Percentiles rank a stretch among this genome's conserved stretches.
These are phyloP conservation scores for Candida methanosorbosa DNA, from an alignment of 805 yeast species.

Conservation along the genomic window DNA sequence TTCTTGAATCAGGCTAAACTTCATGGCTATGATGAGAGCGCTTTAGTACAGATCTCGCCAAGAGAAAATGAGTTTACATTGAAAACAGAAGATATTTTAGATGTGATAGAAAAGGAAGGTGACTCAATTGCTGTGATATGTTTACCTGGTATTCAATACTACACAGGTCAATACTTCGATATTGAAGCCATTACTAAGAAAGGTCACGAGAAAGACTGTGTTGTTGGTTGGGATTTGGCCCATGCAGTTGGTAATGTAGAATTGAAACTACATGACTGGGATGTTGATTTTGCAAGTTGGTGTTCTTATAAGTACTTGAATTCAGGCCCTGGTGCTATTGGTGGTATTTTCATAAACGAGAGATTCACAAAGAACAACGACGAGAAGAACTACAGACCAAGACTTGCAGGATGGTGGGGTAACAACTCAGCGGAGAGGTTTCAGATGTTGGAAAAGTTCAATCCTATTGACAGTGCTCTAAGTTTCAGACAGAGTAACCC, in stretches of 20 bases:
- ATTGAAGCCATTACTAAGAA: constrained; percentile 58
- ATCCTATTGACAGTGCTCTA: constrained; percentile 77
- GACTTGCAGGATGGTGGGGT: constrained; percentile 98
- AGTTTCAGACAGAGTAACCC: constrained; percentile 91
- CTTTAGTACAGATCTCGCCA: constrained; percentile 58
- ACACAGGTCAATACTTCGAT: constrained; percentile 83
- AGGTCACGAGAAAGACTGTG: constrained; percentile 48
- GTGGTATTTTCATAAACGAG: constrained; percentile 75
- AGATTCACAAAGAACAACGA: constrained; percentile 21
- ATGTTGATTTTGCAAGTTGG: constrained; percentile 91
- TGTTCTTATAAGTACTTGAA: constrained; percentile 89
- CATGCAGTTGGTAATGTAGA: constrained; percentile 90
- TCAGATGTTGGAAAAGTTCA: constrained; percentile 68
- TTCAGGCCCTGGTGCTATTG: constrained; percentile 91
- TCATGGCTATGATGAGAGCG: constrained; percentile 42
- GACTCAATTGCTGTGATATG: constrained; percentile 65
- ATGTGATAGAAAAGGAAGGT: constrained; percentile 43
- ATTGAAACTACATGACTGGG: constrained; percentile 74
- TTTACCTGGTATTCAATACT: constrained; percentile 85
- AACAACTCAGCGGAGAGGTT: constrained; percentile 64
- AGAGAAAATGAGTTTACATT: constrained; percentile 47
- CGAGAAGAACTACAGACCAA: constrained; percentile 35
- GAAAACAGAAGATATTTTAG: constrained; percentile 54
- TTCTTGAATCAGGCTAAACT: constrained; percentile 63
- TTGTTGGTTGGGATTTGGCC: constrained; percentile 93